Percentiles rank a stretch among this genome's conserved stretches.
Conservation (phyloP, 345 rosid species). For the Linum trigynum region DNA sequence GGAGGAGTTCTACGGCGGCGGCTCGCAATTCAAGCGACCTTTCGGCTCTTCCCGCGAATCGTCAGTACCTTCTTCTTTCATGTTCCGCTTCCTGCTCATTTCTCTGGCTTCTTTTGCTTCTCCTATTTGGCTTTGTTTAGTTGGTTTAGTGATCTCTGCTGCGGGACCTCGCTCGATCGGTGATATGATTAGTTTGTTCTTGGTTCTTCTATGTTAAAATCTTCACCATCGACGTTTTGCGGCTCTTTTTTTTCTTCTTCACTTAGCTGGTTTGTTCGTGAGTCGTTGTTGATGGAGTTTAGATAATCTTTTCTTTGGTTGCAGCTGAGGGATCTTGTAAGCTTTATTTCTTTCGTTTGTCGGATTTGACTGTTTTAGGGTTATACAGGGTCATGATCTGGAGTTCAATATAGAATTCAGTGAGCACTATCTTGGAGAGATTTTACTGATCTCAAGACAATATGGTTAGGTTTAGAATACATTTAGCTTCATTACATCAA, state of each 20-base stretch:
- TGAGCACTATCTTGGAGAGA: neutral
- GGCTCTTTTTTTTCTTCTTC: neutral
- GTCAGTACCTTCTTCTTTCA: slow-evolving; percentile 32
- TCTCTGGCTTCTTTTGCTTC: neutral
- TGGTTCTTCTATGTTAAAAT: neutral
- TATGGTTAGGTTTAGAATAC: neutral
- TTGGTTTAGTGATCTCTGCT: neutral
- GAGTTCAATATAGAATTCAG: neutral
- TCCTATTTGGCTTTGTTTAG: neutral
- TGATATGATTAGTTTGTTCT: neutral
- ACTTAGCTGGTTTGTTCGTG: neutral
- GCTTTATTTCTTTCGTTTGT: neutral
- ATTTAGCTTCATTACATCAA: neutral
- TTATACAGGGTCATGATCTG: neutral
- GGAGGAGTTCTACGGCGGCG: slow-evolving; percentile 42
- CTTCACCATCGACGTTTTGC: neutral
- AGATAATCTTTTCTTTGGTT: neutral
- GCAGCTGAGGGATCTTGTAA: neutral
- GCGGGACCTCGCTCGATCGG: slow-evolving; percentile 4
- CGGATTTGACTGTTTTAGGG: neutral
- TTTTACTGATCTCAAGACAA: neutral
- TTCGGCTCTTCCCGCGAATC: slow-evolving; percentile 66
- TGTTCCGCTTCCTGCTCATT: neutral
- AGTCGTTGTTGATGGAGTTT: neutral
- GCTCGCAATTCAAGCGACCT: slow-evolving; percentile 76